Conservation (phyloP, 2,329 filamentous ascomycete genomes). For the Bipolaris oryzae region DNA sequence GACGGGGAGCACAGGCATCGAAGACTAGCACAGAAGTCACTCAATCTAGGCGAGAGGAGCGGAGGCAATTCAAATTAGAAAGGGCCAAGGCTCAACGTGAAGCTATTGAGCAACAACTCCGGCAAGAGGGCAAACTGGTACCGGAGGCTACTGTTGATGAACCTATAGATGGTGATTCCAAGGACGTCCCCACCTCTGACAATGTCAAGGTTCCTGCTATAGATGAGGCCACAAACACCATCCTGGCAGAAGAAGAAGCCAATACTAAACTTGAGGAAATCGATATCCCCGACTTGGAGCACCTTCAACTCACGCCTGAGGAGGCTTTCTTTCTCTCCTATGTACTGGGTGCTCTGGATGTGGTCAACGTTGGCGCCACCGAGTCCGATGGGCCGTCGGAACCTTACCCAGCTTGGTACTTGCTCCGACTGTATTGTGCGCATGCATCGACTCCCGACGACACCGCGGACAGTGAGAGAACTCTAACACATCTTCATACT, state of each 20-base stretch:
- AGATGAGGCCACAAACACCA: constrained; percentile 14
- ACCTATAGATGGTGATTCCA: constrained; percentile 35
- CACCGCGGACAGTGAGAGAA: constrained; percentile 9
- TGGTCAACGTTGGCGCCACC: constrained; percentile 59
- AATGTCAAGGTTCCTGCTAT: constrained; percentile 23
- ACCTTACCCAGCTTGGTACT: constrained; percentile 32
- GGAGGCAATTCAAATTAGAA: constrained; percentile 86
- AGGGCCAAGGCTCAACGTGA: constrained; percentile 86
- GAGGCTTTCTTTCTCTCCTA: constrained; percentile 92
- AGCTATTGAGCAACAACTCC: constrained; percentile 74
- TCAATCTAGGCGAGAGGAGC: constrained; percentile 75
- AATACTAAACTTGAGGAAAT: constrained; percentile 9
- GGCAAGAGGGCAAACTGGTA: constrained; percentile 56
- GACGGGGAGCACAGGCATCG: constrained; percentile 66
- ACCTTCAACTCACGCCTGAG: constrained; percentile 88
- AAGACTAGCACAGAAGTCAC: constrained; percentile 85
- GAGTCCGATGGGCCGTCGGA: constrained; percentile 52
- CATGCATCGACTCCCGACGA: constrained; percentile 67
- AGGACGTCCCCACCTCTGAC: constrained; percentile 24
- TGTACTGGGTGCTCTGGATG: constrained; percentile 73
- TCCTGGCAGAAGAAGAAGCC: constrained; percentile 11
- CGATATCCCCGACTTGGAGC: constrained; percentile 64
- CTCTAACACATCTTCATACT: constrained; percentile 16
- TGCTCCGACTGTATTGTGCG: constrained; percentile 65
- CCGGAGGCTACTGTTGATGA: constrained; percentile 35